Conservation (phyloP, 805 yeast genomes). For the Naumovozyma baii region DNA sequence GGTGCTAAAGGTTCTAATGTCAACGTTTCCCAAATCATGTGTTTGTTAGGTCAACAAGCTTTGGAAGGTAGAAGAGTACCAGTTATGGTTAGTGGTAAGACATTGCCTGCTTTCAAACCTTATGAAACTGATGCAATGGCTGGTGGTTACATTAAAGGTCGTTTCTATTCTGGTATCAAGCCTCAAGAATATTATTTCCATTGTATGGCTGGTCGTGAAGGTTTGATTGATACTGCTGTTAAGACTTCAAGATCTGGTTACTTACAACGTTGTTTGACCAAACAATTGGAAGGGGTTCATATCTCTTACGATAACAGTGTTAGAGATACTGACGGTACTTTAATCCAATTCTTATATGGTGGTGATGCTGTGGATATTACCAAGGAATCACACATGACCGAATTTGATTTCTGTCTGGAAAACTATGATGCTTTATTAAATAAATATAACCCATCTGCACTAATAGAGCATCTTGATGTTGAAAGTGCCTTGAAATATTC, state of each 20-base stretch:
- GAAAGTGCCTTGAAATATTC: conserved; percentile 70
- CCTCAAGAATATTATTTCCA: conserved; percentile 99
- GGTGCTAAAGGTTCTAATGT: conserved; percentile 99
- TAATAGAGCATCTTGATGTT: conserved; percentile 67
- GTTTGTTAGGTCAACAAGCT: conserved; percentile 97
- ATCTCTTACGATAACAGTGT: conserved; percentile 90
- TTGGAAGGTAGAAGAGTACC: conserved; percentile 99
- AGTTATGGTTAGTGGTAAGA: conserved; percentile 96
- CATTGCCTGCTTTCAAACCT: conserved; percentile 92
- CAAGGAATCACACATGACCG: conserved; percentile 86
- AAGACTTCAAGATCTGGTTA: conserved; percentile 98
- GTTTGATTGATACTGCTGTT: conserved; percentile 98
- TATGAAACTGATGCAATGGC: conserved; percentile 96
- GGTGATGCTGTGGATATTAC: conserved; percentile 95
- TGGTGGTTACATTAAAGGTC: conserved; percentile 94
- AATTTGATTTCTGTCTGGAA: conserved; percentile 86
- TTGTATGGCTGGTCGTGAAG: conserved; percentile 99
- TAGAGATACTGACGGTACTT: conserved; percentile 88
- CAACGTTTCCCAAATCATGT: conserved; percentile 98
- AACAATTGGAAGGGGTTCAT: conserved; percentile 95
- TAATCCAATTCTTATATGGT: conserved; percentile 92
- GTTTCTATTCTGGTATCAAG: conserved; percentile 94
- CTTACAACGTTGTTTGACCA: conserved; percentile 94
- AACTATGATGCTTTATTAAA: conserved; percentile 79
- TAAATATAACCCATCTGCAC: conserved; percentile 76